These are phyloP conservation scores for Sistotremastrum niveocremeum DNA, from an alignment of 768 basidiomycete species.

Conservation along the genomic window DNA sequence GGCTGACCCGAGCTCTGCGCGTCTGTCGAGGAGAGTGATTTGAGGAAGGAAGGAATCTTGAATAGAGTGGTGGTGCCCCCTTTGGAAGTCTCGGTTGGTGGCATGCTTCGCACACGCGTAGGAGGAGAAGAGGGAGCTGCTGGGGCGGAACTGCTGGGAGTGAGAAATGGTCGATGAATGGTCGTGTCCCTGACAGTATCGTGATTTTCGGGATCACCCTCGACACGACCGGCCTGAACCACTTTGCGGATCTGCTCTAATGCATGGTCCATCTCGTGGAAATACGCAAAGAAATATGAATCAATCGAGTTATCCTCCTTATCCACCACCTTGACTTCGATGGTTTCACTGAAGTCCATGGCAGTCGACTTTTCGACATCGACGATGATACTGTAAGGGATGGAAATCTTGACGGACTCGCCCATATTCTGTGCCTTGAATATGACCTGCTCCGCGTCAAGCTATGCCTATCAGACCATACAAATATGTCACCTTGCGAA, in stretches of 20 bases:
- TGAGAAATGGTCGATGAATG: neutral
- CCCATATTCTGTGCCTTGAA: constrained; percentile 96
- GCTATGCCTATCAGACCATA: neutral
- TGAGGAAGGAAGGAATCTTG: constrained; percentile 48
- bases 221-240: constrained; percentile 31
- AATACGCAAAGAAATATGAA: constrained; percentile 93
- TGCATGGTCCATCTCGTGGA: constrained; percentile 64
- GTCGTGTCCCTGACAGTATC: constrained; percentile 17
- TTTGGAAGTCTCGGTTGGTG: neutral
- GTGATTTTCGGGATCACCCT: constrained; percentile 2
- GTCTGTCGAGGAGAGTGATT: constrained; percentile 34
- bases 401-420: constrained; percentile 94
- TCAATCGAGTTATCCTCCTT: constrained; percentile 47
- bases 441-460: constrained; percentile 34
- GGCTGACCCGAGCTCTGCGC: neutral
- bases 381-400: constrained; percentile 80
- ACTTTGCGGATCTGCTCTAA: constrained; percentile 72
- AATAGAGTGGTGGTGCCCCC: constrained; percentile 20
- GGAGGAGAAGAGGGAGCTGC: neutral
- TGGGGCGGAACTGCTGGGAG: neutral
- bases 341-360: constrained; percentile 93
- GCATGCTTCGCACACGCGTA: neutral
- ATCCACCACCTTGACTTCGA: constrained; percentile 79
- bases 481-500: constrained; percentile 40
- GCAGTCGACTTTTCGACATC: constrained; percentile 81